Evolutionary conservation across 202 grass and related monocot genomes (phyloP).

Genomic region (Carex arenaria): DNA sequence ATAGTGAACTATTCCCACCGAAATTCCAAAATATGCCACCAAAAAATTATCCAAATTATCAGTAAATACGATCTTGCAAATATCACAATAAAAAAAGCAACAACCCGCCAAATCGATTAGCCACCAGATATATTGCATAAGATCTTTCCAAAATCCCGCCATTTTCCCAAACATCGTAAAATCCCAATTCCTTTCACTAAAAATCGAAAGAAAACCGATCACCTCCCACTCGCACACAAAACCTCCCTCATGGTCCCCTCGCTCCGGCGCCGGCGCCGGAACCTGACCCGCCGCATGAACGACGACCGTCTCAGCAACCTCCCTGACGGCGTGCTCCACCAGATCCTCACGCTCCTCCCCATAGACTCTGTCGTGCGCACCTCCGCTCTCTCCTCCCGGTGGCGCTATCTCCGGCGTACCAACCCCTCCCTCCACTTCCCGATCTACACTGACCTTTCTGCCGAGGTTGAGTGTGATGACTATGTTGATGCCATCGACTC

Average conservation of each 20-base stretch:
- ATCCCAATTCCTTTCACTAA: neutral
- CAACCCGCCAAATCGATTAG: neutral
- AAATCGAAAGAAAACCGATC: neutral
- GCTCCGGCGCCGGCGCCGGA: neutral
- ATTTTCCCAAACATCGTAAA: neutral
- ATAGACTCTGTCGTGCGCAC: neutral
- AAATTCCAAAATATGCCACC: too few species aligned
- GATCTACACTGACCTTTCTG: neutral
- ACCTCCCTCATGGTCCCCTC: neutral
- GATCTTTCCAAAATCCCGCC: neutral
- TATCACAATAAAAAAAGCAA: neutral
- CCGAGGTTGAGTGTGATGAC: neutral
- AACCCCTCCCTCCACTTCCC: neutral
- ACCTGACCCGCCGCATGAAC: neutral
- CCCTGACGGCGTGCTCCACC: neutral
- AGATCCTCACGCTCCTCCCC: slow-evolving; percentile 1
- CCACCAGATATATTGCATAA: too few species aligned
- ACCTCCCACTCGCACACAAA: neutral
- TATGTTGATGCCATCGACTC: neutral
- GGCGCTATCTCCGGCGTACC: neutral
- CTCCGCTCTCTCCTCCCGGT: neutral
- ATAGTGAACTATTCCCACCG: too few species aligned
- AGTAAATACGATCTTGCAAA: neutral
- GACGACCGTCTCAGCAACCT: neutral
- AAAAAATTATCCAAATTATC: too few species aligned